Evolutionary conservation across 768 basidiomycete species (phyloP), one percentile per base, ranked within the genome.

Genomic region (Cubamyces sp.): DNA sequence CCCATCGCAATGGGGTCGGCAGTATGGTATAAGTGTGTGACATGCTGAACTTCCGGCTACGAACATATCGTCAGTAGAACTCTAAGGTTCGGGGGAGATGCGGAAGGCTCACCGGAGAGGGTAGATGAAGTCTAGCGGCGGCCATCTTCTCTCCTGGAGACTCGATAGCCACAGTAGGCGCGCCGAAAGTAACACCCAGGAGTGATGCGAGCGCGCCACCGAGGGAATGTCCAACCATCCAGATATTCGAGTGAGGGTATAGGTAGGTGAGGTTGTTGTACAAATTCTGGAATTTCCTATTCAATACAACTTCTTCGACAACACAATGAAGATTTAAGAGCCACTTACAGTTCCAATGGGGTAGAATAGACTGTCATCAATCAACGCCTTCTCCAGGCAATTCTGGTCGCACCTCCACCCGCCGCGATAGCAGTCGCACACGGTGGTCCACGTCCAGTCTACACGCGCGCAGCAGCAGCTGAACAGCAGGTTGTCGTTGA

Each of bases 1-100:
- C 91, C 91, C 87, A 93, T 93, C 19, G 96, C 85, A 53, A 98
- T 91, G 5, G 96, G 96, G 75, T 98, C 96, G 26, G 95, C 96
- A 21, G 90, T 96, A 70, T 97, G 92, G 74, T 91, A 97, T 28
- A 98, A 80, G 73, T 98, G 96, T 0, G 91, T 95, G 63, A 97
- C 81, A 67, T 91, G 91, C 16, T 88, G 85, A 11, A 82, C 82
- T 7, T 87, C 88, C 37, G 90, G 90, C 87, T 90, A 65, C 16
- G 45, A 14, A 16, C 19, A 15, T 11, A 19, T 56, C 0, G 34
- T 19, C 21, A 50, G 18, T 40, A 19, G 23, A 34, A 5, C 25
- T 48, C 8, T 19, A 50, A n/a, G 34, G 1, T 5, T n/a, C 23
- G 30, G 39, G 28, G 6, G 39, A n/a, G 25, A 11, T 39, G 18